These are phyloP conservation scores for Inga oerstediana DNA, from an alignment of 306 rosid genomes.

Conservation along the genomic window DNA sequence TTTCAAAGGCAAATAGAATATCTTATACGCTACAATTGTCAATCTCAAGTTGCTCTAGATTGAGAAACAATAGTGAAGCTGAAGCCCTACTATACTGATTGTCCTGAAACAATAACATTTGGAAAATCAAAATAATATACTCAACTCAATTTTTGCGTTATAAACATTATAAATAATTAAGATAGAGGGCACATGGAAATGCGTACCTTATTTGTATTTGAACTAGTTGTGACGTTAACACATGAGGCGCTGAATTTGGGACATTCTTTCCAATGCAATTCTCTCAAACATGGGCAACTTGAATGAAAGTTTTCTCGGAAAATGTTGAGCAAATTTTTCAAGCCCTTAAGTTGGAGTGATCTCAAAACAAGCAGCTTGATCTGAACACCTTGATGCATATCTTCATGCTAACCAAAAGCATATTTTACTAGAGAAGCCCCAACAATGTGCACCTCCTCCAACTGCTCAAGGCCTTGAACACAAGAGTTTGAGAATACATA, in stretches of 20 bases:
- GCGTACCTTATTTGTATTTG: neutral
- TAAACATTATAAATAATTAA: too few species aligned
- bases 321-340: neutral
- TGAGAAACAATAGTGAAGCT: neutral
- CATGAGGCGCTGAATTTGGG: neutral
- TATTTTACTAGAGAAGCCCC: neutral
- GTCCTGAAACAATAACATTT: neutral
- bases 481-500: neutral
- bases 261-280: neutral
- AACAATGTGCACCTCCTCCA: neutral
- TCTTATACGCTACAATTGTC: neutral
- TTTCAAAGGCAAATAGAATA: neutral
- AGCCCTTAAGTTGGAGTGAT: neutral
- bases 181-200: neutral
- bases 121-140: neutral
- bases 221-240: neutral
- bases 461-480: neutral
- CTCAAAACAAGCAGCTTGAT: neutral
- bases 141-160: neutral
- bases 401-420: neutral
- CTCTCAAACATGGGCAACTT: conserved; percentile 2
- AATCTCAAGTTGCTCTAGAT: neutral
- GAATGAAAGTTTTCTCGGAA: neutral
- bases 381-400: neutral
- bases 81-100: neutral